Base-by-base conservation (phyloP, 73 alveolate species). In the Stentor roeselii region DNA sequence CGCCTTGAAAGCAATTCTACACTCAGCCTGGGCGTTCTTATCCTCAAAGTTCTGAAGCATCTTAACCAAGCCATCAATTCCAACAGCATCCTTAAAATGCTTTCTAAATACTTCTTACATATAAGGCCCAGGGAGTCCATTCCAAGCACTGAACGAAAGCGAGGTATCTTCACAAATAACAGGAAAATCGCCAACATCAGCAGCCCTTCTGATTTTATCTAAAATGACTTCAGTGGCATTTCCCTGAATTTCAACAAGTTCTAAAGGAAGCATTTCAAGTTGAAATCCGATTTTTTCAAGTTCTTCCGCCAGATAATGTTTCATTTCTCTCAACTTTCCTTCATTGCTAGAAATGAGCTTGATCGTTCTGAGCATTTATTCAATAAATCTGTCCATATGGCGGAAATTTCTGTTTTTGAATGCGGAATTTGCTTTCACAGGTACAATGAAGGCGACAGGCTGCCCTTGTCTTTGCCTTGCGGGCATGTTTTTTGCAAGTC, bases 91-190 rank as follows among this genome's bases (percentile, higher is more conserved):
- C 60, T 89, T 82, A 90, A 95, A 95, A 75, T 88, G 88, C 87
- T 95, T 95, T 59, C 90, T 87, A 40, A 41, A 31, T 80, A 2
- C 59, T 30, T 32, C 32, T 60, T 89, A 89, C 89, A 95, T 93
- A 86, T 93, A 95, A 3, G 98, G 97, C 11, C 99, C 99, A 2
- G 99, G 99, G 59, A 95, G 93, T 60, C 99, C 99, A n/a, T 86
- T 86, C 50, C 89, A 86, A 3, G 98, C 95, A 83, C 93, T 87
- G 90, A 93, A 95, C 90, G 97, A 91, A 30, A 95, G 89, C 14
- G 96, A 91, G 0, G 97, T 95, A 86, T 95, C 99, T 88, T 95
- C 99, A 37, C 91, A 87, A 41, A 95, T 76, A 38, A 93, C 94
- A 31, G 99, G 98, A 39, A 59, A 75, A 21, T 84, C 83, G 1